These are phyloP conservation scores for Parastagonospora nodorum DNA, from an alignment of 2,329 filamentous ascomycete genomes.

Conservation along the genomic window DNA sequence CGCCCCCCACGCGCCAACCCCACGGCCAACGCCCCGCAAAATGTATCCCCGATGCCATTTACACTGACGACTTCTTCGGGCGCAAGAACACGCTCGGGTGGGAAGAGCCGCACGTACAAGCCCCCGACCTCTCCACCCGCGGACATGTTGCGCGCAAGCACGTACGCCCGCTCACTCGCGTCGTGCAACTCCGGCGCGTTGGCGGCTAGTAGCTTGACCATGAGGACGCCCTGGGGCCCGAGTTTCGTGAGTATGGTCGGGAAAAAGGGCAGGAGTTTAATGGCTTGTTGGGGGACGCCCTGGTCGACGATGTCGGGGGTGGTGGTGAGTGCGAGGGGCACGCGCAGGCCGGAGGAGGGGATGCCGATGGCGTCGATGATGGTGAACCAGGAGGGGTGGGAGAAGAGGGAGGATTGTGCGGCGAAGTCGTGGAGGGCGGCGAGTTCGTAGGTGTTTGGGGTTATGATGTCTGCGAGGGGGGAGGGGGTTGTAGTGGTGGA, in stretches of 20 bases:
- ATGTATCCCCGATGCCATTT: conserved; percentile 93
- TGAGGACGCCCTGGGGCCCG: conserved; percentile 73
- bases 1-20: conserved; percentile 65
- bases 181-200: conserved; percentile 70
- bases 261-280: conserved; percentile 87
- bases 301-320: conserved; percentile 70
- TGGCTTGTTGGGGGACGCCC: conserved; percentile 80
- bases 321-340: conserved; percentile 73
- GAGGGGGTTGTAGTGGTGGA: conserved; percentile 68
- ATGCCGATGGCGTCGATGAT: conserved; percentile 81
- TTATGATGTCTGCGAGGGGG: conserved; percentile 72
- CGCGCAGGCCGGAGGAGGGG: conserved; percentile 68
- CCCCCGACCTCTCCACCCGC: conserved; percentile 65
- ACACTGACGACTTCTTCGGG: conserved; percentile 77
- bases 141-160: conserved; percentile 66
- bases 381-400: conserved; percentile 74
- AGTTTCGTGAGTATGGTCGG: conserved; percentile 85
- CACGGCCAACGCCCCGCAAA: conserved; percentile 82
- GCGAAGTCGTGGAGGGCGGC: conserved; percentile 77
- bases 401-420: conserved; percentile 68
- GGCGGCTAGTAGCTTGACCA: conserved; percentile 72
- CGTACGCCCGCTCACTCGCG: conserved; percentile 67
- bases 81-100: conserved; percentile 66
- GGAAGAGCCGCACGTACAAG: conserved; percentile 78
- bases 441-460: conserved; percentile 85